Conservation (phyloP, 2,329 filamentous ascomycete genomes). For the Thermomyces lanuginosus region DNA sequence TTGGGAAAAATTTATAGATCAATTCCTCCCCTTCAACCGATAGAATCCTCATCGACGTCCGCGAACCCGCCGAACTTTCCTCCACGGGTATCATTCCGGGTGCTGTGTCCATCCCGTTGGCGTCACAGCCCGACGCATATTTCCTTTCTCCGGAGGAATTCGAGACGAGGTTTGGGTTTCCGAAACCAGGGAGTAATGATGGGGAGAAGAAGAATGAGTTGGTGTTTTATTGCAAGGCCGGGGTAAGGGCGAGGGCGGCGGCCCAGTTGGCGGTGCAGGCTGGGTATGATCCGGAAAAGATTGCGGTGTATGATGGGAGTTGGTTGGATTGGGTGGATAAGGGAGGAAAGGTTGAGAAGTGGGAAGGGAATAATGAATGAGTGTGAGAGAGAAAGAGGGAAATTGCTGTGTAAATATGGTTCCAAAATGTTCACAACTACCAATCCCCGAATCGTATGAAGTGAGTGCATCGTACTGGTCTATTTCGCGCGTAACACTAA, state of each 20-base stretch:
- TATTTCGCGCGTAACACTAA: too few relatives aligned
- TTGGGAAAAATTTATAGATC: conserved; percentile 13
- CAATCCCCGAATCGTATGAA: too few relatives aligned
- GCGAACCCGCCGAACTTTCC: conserved; percentile 31
- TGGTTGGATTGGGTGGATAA: conserved; percentile 62
- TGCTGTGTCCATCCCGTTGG: conserved; percentile 68
- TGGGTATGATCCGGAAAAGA: conserved; percentile 53
- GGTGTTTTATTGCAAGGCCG: conserved; percentile 87
- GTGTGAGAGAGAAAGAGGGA: conserved; percentile 2
- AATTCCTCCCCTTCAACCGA: conserved; percentile 16
- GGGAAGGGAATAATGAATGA: conserved; percentile 16
- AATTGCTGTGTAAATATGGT: background rate
- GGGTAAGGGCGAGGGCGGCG: conserved; percentile 64
- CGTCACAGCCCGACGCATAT: conserved; percentile 59
- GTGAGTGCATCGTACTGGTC: too few relatives aligned
- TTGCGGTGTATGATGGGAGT: conserved; percentile 35
- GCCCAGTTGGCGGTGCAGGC: conserved; percentile 59
- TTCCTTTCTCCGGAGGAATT: conserved; percentile 66
- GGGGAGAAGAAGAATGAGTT: conserved; percentile 27
- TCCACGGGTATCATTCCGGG: conserved; percentile 50
- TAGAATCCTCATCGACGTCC: conserved; percentile 30
- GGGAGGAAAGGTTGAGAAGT: conserved; percentile 46
- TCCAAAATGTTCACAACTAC: too few relatives aligned
- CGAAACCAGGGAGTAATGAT: conserved; percentile 44
- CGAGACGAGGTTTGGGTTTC: conserved; percentile 62